These are phyloP conservation scores for Lipomyces chichibuensis DNA, from an alignment of 805 yeast species.

Conservation along the genomic window DNA sequence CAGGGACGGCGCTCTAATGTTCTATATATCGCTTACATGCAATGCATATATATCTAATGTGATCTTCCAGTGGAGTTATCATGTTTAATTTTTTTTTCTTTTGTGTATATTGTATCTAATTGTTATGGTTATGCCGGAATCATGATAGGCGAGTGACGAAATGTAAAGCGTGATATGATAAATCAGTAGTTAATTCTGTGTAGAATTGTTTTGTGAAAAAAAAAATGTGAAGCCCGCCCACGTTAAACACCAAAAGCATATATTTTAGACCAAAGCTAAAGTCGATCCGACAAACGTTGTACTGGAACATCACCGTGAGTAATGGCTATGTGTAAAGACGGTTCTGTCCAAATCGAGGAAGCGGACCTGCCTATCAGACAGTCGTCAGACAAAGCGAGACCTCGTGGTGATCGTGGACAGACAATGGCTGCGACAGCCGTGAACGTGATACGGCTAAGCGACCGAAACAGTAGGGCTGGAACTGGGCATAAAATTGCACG, in stretches of 20 bases:
- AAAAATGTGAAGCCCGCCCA: background rate
- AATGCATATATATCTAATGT: background rate
- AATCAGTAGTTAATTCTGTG: background rate
- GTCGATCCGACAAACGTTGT: background rate
- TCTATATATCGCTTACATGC: background rate
- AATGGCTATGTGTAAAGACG: background rate
- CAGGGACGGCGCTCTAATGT: background rate
- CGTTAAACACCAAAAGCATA: background rate
- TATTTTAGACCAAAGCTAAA: background rate
- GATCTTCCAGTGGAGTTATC: background rate
- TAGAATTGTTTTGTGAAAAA: background rate
- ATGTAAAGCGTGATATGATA: background rate
- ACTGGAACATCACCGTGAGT: background rate
- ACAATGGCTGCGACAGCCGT: background rate
- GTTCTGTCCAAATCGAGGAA: background rate
- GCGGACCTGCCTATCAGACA: background rate
- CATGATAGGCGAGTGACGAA: conserved; percentile 1
- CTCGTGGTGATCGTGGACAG: background rate
- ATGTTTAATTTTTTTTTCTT: background rate
- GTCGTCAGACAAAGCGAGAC: background rate
- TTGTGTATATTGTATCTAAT: background rate
- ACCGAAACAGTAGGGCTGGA: background rate
- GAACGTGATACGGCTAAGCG: background rate
- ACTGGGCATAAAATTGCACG: background rate
- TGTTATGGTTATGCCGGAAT: background rate